phyloP scores from a whole-genome alignment of 2,329 filamentous ascomycete species.

The Nemania abortiva region DNA sequence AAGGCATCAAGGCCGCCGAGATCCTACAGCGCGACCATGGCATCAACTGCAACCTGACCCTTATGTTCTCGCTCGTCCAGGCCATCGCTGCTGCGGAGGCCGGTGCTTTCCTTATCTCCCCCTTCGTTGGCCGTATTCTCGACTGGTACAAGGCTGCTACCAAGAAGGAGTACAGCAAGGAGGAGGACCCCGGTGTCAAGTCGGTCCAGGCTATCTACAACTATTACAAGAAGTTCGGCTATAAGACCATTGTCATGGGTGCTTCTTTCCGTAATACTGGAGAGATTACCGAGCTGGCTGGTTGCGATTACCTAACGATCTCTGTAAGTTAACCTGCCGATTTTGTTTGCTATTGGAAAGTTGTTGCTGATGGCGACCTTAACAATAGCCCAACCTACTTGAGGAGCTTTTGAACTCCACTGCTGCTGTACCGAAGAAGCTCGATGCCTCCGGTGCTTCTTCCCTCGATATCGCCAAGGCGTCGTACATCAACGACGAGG shows the following conservation, averaged over 20 bases:
- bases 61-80: constrained; percentile 97
- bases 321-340: constrained; percentile 69
- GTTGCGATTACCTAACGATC: constrained; percentile 99
- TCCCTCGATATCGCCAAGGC: constrained; percentile 86
- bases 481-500: constrained; percentile 89
- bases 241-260: constrained; percentile 99
- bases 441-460: constrained; percentile 75
- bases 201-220: constrained; percentile 96
- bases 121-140: constrained; percentile 98
- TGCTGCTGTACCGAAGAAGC: constrained; percentile 89
- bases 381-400: constrained; percentile 82
- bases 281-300: constrained; percentile 98
- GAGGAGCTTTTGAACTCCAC: constrained; percentile 92
- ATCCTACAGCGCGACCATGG: constrained; percentile 95
- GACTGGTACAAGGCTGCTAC: constrained; percentile 98
- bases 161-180: constrained; percentile 91
- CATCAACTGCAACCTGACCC: constrained; percentile 98
- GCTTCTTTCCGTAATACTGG: constrained; percentile 96
- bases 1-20: constrained; percentile 98
- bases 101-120: constrained; percentile 95
- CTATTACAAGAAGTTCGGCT: constrained; percentile 99
- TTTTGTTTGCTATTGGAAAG: background rate
- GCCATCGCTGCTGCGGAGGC: constrained; percentile 97
- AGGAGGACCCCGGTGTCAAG: constrained; percentile 96
- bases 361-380: constrained; percentile 22